phyloP scores from a whole-genome alignment of 257 asterid genomes.

The Salvia splendens region DNA sequence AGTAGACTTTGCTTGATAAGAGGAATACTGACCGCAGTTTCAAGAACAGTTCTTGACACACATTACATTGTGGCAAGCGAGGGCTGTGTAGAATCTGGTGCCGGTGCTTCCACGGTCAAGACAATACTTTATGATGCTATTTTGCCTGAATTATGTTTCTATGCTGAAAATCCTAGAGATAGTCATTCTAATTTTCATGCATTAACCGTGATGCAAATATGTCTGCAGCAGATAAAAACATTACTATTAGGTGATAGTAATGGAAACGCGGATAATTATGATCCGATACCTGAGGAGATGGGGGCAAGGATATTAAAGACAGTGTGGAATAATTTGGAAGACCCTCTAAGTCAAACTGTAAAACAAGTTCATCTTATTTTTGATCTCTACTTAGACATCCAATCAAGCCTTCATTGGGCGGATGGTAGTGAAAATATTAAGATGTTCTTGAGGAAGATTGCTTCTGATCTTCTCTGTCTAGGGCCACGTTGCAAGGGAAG shows the following conservation, averaged over 20 bases:
- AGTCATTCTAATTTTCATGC: conserved; percentile 92
- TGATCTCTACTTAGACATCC: conserved; percentile 87
- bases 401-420: conserved; percentile 59
- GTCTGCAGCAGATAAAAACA: conserved; percentile 93
- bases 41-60: conserved; percentile 71
- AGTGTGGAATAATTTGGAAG: conserved; percentile 96
- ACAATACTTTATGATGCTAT: conserved; percentile 85
- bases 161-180: conserved; percentile 78
- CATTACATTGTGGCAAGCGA: conserved; percentile 43
- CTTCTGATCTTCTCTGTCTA: conserved; percentile 71
- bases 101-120: conserved; percentile 38
- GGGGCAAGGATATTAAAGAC: conserved; percentile 70
- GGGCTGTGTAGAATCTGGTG: conserved; percentile 33
- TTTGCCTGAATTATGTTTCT: conserved; percentile 80
- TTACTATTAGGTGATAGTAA: conserved; percentile 46
- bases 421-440: conserved; percentile 65
- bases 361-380: conserved; percentile 93
- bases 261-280: conserved; percentile 40
- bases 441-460: conserved; percentile 65
- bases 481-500: conserved; percentile 98
- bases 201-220: conserved; percentile 91
- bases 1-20: conserved; percentile 91
- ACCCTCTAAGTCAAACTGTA: conserved; percentile 94
- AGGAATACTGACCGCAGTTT: conserved; percentile 88
- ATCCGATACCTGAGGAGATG: conserved; percentile 70